These are phyloP conservation scores for Aristolochia californica DNA, from an alignment of 164 flowering plant species.

Conservation along the genomic window DNA sequence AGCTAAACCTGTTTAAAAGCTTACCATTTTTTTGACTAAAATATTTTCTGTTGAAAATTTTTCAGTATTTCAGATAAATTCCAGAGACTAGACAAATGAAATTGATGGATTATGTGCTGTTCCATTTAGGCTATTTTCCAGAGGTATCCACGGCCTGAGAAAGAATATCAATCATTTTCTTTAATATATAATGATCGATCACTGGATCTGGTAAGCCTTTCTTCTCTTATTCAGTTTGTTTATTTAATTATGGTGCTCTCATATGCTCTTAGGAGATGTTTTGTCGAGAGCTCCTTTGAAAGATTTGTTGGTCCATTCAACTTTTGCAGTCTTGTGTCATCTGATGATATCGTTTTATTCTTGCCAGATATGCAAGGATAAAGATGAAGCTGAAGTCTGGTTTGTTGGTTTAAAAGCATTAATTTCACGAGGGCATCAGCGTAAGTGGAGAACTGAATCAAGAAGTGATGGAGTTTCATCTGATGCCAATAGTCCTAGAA, in stretches of 20 bases:
- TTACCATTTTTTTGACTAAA: too few relatives aligned
- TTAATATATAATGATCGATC: conserved; percentile 84
- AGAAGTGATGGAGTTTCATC: conserved; percentile 94
- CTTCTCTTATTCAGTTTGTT: not conserved
- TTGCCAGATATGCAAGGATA: conserved; percentile 91
- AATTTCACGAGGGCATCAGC: conserved; percentile 73
- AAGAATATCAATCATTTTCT: conserved; percentile 94
- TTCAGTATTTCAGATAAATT: too few relatives aligned
- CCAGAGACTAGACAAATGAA: too few relatives aligned
- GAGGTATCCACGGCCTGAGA: conserved; percentile 94
- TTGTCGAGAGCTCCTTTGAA: not conserved
- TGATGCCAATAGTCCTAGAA: conserved; percentile 89
- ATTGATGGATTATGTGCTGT: not conserved
- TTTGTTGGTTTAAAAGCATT: conserved; percentile 94
- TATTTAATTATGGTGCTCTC: not conserved
- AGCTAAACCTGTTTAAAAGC: too few relatives aligned
- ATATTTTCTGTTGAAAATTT: too few relatives aligned
- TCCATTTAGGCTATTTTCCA: conserved; percentile 77
- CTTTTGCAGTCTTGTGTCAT: conserved; percentile 5
- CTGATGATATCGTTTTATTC: conserved; percentile 3
- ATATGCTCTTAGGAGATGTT: not conserved
- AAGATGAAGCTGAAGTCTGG: conserved; percentile 99
- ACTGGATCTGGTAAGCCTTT: conserved; percentile 62
- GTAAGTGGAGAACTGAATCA: conserved; percentile 90
- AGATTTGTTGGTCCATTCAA: not conserved